These are phyloP conservation scores for Clathrospora elynae DNA, from an alignment of 2,329 filamentous ascomycete species.

Conservation along the genomic window DNA sequence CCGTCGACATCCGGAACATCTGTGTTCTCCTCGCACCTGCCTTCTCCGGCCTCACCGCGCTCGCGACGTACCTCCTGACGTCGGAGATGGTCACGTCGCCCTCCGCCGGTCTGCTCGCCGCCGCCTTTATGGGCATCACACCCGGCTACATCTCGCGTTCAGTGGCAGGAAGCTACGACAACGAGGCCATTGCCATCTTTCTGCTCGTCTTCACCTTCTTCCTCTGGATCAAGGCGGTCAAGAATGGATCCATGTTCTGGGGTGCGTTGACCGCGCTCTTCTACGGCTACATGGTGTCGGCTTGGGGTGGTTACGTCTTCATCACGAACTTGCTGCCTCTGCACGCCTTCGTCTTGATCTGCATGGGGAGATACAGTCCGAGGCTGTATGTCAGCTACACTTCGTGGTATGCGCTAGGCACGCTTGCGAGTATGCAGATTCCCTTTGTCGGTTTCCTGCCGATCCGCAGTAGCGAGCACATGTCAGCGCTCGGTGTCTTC, in stretches of 20 bases:
- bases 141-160: constrained; percentile 98
- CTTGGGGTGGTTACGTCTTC: constrained; percentile 99
- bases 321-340: constrained; percentile 96
- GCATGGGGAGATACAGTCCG: constrained; percentile 95
- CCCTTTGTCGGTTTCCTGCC: constrained; percentile 97
- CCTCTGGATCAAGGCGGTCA: constrained; percentile 98
- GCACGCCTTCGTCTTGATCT: constrained; percentile 90
- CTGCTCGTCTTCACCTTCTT: constrained; percentile 97
- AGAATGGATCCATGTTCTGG: constrained; percentile 96
- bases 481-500: constrained; percentile 95
- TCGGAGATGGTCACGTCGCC: constrained; percentile 96
- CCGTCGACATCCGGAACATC: constrained; percentile 98
- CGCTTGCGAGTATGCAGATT: constrained; percentile 97
- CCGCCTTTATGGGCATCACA: constrained; percentile 94
- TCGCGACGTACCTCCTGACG: constrained; percentile 91
- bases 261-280: constrained; percentile 91
- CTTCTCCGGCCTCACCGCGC: constrained; percentile 91
- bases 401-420: constrained; percentile 96
- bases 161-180: constrained; percentile 97
- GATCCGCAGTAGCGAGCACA: constrained; percentile 96
- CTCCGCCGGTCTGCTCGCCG: constrained; percentile 92
- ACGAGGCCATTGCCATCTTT: constrained; percentile 99
- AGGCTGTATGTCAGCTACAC: constrained; percentile 95
- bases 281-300: constrained; percentile 99
- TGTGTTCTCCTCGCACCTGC: constrained; percentile 94